Conservation (phyloP, 768 basidiomycete genomes). For the Mycena metata region DNA sequence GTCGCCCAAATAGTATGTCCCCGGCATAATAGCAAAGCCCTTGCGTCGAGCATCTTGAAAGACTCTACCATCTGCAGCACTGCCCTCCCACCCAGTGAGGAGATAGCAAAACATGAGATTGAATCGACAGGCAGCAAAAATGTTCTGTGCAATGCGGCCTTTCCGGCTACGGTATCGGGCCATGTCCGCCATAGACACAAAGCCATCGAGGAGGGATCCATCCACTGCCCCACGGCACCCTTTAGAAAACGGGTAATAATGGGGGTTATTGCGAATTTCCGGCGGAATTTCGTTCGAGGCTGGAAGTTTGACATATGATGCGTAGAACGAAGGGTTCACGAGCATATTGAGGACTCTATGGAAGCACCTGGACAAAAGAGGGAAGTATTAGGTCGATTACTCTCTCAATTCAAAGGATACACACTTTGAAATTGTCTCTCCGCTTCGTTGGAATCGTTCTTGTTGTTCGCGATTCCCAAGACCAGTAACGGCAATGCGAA, state of each 20-base stretch:
- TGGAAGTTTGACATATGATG: constrained; percentile 35
- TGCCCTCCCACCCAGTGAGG: constrained; percentile 53
- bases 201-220: constrained; percentile 40
- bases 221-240: constrained; percentile 46
- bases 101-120: constrained; percentile 47
- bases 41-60: constrained; percentile 42
- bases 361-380: no score
- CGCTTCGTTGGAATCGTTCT: constrained; percentile 54
- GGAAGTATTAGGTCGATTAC: no score
- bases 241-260: constrained; percentile 47
- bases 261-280: constrained; percentile 38
- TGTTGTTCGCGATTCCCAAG: constrained; percentile 43
- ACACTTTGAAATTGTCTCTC: constrained; percentile 55
- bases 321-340: constrained; percentile 33
- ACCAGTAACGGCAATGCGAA: constrained; percentile 47
- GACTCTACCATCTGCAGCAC: constrained; percentile 47
- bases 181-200: constrained; percentile 27
- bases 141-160: constrained; percentile 49
- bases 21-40: constrained; percentile 38
- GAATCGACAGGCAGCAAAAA: constrained; percentile 48
- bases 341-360: constrained; percentile 39
- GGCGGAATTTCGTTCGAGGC: constrained; percentile 31
- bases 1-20: constrained; percentile 42
- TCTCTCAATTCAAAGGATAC: no score
- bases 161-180: constrained; percentile 36